Evolutionary conservation across 495 filamentous ascomycete genomes (phyloP), one percentile per base, ranked within the genome.

Genomic region (Geopyxis carbonaria): DNA sequence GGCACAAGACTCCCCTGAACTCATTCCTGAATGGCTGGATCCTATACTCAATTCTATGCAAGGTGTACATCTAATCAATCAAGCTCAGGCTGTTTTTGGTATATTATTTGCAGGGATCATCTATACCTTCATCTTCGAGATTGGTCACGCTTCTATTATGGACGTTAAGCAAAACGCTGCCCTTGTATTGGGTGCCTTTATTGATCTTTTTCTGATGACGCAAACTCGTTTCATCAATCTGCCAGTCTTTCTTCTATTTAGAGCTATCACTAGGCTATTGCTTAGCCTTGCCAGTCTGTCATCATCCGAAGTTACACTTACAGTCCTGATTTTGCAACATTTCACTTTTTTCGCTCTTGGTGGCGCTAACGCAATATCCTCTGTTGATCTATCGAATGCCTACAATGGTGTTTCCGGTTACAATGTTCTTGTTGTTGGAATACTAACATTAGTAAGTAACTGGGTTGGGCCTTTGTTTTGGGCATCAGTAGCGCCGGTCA

Each of bases 401-500:
- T 91, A 91, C 50, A 92, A 92, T 47, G 83, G 83, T 18, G 63
- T 92, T 14, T 65, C 61, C 36, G 69, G 65, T 21, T 92, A 80
- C 55, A 76, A 73, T 43, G 63, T 76, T 42, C 29, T 67, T 1
- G 58, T 69, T 23, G 82, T 92, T 5, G 87, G 82, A 0, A 35
- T 82, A 4, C 61, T 99, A 31, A 84, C 85, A 4, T 93, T 92
- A 51, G 54, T 78, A 3, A 68, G 76, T 46, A 99, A 99, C 55
- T 99, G 87, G 87, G 73, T 80, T 2, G 91, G 78, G 2, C 74
- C 84, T 0, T 71, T 94, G 13, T 95, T 79, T 73, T 97, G 85
- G 83, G 65, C 64, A 5, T 70, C 66, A 27, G 73, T 68, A 19
- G 68, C 67, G 20, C 56, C 64, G 11, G 53, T 78, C 25, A 58